Conservation (phyloP, 1,284 basidiomycete genomes). For the Amylostereum chailletii region DNA sequence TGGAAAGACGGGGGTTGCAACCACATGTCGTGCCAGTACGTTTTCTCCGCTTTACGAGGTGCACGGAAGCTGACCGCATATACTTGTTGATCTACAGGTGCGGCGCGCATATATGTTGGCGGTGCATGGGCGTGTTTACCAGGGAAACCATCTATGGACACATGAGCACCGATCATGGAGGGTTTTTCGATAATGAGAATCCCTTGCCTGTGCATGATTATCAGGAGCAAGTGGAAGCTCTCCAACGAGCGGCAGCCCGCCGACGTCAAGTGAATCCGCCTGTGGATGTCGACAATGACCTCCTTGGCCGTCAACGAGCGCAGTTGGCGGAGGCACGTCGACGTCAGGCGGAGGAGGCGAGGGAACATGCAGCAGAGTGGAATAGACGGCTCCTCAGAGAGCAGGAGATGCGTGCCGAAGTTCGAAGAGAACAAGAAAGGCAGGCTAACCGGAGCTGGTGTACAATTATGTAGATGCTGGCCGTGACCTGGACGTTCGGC, state of each 20-base stretch:
- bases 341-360: neutral
- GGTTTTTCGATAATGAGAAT: conserved; percentile 3
- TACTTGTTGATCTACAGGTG: conserved; percentile 12
- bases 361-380: neutral
- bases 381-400: neutral
- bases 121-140: conserved; percentile 12
- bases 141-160: conserved; percentile 9
- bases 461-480: neutral
- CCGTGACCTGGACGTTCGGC: too few relatives aligned
- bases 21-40: conserved; percentile 16
- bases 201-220: neutral
- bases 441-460: neutral
- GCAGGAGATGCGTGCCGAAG: neutral
- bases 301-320: neutral
- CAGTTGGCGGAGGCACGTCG: neutral
- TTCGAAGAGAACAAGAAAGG: neutral
- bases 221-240: neutral
- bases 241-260: neutral
- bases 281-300: neutral
- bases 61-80: too few relatives aligned
- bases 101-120: conserved; percentile 21
- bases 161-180: conserved; percentile 11
- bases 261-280: neutral
- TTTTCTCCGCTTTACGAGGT: neutral
- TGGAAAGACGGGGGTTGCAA: conserved; percentile 23